Evolutionary conservation across 306 rosid species (phyloP), one percentile per base, ranked within the genome.

Genomic region (Styphnolobium japonicum): DNA sequence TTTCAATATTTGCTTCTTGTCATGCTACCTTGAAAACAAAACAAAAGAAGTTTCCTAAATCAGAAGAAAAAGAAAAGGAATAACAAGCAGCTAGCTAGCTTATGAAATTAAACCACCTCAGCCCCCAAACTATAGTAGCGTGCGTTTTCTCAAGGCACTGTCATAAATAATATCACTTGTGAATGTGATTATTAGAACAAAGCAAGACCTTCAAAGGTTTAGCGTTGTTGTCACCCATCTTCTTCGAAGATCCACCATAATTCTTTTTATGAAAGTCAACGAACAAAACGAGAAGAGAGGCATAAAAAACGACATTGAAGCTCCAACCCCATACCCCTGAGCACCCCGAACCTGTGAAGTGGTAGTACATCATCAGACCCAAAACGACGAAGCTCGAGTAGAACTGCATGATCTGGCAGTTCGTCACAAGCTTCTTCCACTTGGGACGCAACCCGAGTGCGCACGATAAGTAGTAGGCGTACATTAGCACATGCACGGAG

Each of bases 401-500:
- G 37, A 93, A 93, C 85, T 93, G 98, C 53, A 86, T 53, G 57
- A 93, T 91, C 71, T 91, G 98, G 57, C 79, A 63, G 15, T 88
- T 89, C 0, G 97, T 93, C 11, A 89, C 92, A 11, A 87, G 2
- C 63, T 87, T 85, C 87, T 93, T 93, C 98, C 98, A 93, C 60
- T 22, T 73, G 16, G 97, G 98, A 6, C 93, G 83, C 2, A 78
- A 61, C 45, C 97, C 98, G 2, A 93, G 60, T 5, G 91, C 71
- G 81, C 94, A 87, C 11, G 83, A 76, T 19, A 93, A 71, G 83
- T 93, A 93, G 85, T 93, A 93, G 33, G 87, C 74, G 84, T 93
- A 93, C 98, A 93, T 93, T 71, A 93, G 67, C 63, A 93, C 91
- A 56, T 93, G 98, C 63, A 91, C 94, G 2, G 81, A 39, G 8